Evolutionary conservation across 352 stramenopile genomes (phyloP), one percentile per base, ranked within the genome.

Genomic region (Pythium rishiriense): DNA sequence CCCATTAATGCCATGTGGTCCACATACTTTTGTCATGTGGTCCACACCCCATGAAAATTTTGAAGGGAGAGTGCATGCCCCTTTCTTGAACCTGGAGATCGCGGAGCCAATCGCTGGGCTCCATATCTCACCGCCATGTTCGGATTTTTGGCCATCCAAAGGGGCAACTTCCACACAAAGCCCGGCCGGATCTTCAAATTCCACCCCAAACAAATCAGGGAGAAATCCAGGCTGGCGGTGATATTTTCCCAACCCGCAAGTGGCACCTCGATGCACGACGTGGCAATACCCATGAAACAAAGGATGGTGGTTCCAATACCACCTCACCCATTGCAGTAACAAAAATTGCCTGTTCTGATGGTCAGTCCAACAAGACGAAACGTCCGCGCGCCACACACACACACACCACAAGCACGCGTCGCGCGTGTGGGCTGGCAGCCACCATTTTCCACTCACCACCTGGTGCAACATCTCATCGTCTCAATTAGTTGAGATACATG

Each of bases 1-100:
- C 37, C 10, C 19, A 5, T 43, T 12, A n/a, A 43, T 19, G 11
- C 17, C 15, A 19, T 42, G 24, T 29, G 33, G 33, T 57, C 35
- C 49, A 29, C 33, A 42, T 17, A n/a, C 2, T 21, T 21, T 43
- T 21, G 14, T 29, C 14, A 52, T 28, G 54, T 61, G 54, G 41
- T 25, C 54, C 54, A 61, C 54, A 61, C 26, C 14, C 11, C 14
- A 14, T 42, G 29, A 11, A 62, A 62, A 62, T 41, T 54, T 62
- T 62, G 37, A 43, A n/a, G 37, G 19, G 50, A 58, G 0, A n/a
- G n/a, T n/a, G n/a, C n/a, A 31, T 7, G 47, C 11, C 37, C 25
- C 17, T 60, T 60, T 51, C 53, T 51, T 57, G 49, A 57, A 57
- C 49, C n/a, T 45, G 1, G 39, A 5, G 19, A 60, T 39, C 49